Base-by-base conservation (phyloP, 345 rosid species). In the Gossypium thurberi region DNA sequence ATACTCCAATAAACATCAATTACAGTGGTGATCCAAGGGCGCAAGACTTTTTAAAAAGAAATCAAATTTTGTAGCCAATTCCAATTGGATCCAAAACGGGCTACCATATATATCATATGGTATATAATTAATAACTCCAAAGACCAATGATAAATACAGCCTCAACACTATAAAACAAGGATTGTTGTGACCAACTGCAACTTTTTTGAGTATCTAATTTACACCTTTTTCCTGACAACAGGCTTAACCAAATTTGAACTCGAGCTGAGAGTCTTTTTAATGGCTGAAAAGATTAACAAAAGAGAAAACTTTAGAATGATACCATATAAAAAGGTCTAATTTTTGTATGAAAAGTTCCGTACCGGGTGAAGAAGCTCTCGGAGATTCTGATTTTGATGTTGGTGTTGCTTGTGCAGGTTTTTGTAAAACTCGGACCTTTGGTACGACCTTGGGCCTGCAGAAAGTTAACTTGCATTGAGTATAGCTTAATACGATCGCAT, bases 291-390 rank as follows among this genome's bases (percentile, higher is more conserved):
- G 18, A 37, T 25, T 46, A 58, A 40, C 47, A 23, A 20, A 60
- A 23, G 28, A 58, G 43, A 73, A 61, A 33, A 58, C 12, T 46
- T 82, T 59, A 48, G 42, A 28, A 48, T 26, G 25, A 23, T 55
- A 10, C 3, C 62, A 40, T 56, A 10, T 56, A n/a, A 53, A 53
- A 21, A 25, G 6, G 33, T 58, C 37, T 55, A 58, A 51, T 6
- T 21, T 2, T 21, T 17, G 37, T 28, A 18, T 52, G 40, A 18
- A 26, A 28, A 64, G 42, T 21, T 64, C 56, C 17, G 68, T 79
- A 86, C 90, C 72, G 72, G 88, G 59, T 57, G 85, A 69, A 66
- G 33, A 73, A 66, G 23, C 75, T 81, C 78, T 80, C 5, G 65
- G 13, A n/a, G 77, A 53, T n/a, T 73, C 79, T 42, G 42, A 65